Evolutionary conservation across 2,329 filamentous ascomycete genomes (phyloP).

Genomic region (Acrocalymma vagum): DNA sequence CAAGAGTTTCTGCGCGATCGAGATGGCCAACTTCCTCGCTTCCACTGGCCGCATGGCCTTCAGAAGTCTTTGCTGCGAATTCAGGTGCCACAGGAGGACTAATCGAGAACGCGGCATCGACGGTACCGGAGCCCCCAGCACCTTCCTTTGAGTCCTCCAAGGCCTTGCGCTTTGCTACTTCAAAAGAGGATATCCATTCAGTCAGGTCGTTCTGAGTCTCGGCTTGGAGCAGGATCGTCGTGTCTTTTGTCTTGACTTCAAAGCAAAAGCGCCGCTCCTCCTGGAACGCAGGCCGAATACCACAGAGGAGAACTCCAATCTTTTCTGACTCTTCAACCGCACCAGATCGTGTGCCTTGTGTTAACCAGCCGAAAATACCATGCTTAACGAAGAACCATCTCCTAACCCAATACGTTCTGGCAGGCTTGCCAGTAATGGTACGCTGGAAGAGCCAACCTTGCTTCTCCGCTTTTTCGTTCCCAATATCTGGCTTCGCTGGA

Average conservation of each 20-base stretch:
- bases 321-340: constrained; percentile 96
- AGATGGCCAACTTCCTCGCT: constrained; percentile 61
- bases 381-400: constrained; percentile 97
- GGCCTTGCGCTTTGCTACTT: constrained; percentile 91
- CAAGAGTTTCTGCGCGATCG: constrained; percentile 72
- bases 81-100: constrained; percentile 87
- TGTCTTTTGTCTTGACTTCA: constrained; percentile 97
- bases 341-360: constrained; percentile 78
- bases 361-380: constrained; percentile 94
- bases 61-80: constrained; percentile 82
- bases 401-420: constrained; percentile 86
- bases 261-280: constrained; percentile 98
- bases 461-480: constrained; percentile 71
- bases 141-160: constrained; percentile 74
- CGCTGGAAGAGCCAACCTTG: constrained; percentile 94
- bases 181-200: constrained; percentile 93
- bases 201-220: constrained; percentile 93
- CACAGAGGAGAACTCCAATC: constrained; percentile 93
- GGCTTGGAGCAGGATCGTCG: constrained; percentile 86
- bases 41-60: constrained; percentile 66
- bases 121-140: constrained; percentile 52
- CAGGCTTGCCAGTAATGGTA: constrained; percentile 84
- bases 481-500: constrained; percentile 61
- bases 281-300: constrained; percentile 86
- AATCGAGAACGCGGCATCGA: constrained; percentile 87